Percentiles rank a stretch among this genome's conserved stretches.
phyloP scores from a whole-genome alignment of 164 flowering plant species.

The Sextonia rubra region DNA sequence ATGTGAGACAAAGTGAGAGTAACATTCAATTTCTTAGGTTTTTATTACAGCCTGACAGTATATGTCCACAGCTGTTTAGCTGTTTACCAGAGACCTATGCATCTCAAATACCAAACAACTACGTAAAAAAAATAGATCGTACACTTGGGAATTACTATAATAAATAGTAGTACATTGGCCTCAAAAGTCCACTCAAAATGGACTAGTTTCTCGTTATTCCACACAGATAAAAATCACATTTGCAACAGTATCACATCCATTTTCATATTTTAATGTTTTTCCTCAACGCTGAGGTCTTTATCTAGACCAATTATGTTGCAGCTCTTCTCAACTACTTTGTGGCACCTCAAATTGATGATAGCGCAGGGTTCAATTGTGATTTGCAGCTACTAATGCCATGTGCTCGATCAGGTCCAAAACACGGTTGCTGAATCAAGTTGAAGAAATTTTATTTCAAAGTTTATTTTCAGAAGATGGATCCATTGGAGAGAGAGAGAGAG shows the following conservation, averaged over 20 bases:
- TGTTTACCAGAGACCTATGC: background rate
- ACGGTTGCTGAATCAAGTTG: constrained; percentile 26
- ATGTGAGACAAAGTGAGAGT: too few species aligned
- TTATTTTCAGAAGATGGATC: too few species aligned
- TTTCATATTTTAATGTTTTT: background rate
- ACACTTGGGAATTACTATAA: too few species aligned
- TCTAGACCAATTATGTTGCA: background rate
- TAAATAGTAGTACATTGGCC: background rate
- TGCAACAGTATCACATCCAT: background rate
- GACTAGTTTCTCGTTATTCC: background rate
- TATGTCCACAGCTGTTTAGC: background rate
- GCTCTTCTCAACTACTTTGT: background rate
- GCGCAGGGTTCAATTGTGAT: background rate
- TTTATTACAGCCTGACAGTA: background rate
- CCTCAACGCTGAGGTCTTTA: background rate
- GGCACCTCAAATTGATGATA: background rate
- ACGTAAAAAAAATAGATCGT: background rate
- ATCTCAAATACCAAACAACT: background rate
- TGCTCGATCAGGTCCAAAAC: constrained; percentile 37
- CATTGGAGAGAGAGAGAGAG: background rate
- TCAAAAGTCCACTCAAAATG: background rate
- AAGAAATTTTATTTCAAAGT: background rate
- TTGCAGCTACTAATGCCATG: constrained; percentile 32
- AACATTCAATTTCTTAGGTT: too few species aligned
- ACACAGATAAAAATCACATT: too few species aligned